phyloP scores from a whole-genome alignment of 179 eudicot species.

The Sideroxylon spinosum region DNA sequence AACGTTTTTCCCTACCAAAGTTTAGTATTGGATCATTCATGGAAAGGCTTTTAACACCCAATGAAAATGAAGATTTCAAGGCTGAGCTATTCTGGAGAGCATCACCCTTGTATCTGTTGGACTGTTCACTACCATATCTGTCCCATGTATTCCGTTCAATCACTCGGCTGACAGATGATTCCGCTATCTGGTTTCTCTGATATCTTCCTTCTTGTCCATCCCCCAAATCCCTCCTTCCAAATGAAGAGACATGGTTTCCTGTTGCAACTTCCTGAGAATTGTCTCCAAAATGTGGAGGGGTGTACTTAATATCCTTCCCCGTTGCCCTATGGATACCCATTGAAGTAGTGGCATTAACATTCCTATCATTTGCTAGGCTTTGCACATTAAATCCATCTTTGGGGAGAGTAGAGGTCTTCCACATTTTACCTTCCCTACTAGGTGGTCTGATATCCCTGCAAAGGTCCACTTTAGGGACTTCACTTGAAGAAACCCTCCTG shows the following conservation, averaged over 20 bases:
- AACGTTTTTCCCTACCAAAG: conserved; percentile 52
- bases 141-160: conserved; percentile 38
- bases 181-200: conserved; percentile 38
- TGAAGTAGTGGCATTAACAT: conserved; percentile 35
- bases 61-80: conserved; percentile 45
- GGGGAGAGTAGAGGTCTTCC: conserved; percentile 44
- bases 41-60: conserved; percentile 41
- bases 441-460: conserved; percentile 40
- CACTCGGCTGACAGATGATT: conserved; percentile 36
- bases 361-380: conserved; percentile 29
- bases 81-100: conserved; percentile 34
- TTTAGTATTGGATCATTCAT: conserved; percentile 43
- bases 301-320: conserved; percentile 43
- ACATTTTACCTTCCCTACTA: conserved; percentile 47
- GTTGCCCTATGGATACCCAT: conserved; percentile 29
- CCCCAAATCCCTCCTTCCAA: conserved; percentile 51
- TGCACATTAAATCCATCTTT: conserved; percentile 37
- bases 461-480: conserved; percentile 50
- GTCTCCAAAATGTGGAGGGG: conserved; percentile 41
- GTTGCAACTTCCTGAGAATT: conserved; percentile 30
- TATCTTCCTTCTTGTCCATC: conserved; percentile 46
- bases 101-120: conserved; percentile 40
- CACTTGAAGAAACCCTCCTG: conserved; percentile 46
- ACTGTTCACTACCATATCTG: conserved; percentile 37
- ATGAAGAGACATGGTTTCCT: conserved; percentile 27